These are phyloP conservation scores for Colletotrichum siamense DNA, from an alignment of 2,329 filamentous ascomycete species.

Conservation along the genomic window DNA sequence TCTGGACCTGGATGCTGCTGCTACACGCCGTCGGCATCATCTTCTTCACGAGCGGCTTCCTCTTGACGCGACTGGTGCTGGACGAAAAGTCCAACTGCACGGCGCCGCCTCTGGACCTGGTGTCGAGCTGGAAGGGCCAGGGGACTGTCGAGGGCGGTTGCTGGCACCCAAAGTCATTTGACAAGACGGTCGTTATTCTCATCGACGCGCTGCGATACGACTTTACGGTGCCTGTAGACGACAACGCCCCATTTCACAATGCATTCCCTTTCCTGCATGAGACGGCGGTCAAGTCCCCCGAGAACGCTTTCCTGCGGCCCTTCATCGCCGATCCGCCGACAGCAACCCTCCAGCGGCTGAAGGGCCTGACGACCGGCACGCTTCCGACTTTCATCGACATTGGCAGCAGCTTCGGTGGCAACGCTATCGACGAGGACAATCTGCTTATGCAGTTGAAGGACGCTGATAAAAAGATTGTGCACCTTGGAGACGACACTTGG, in stretches of 20 bases:
- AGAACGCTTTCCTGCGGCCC: slow-evolving; percentile 86
- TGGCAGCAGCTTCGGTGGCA: slow-evolving; percentile 94
- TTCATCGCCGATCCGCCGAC: slow-evolving; percentile 98
- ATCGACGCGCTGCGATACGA: slow-evolving; percentile 97
- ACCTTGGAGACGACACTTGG: slow-evolving; percentile 99
- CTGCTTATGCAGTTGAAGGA: slow-evolving; percentile 70
- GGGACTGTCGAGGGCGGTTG: slow-evolving; percentile 70
- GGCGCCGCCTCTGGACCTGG: slow-evolving; percentile 67
- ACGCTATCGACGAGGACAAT: slow-evolving; percentile 93
- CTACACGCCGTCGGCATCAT: slow-evolving; percentile 84
- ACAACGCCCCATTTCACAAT: slow-evolving; percentile 75
- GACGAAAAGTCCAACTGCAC: slow-evolving; percentile 77
- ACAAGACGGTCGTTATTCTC: slow-evolving; percentile 88
- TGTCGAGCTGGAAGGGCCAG: slow-evolving; percentile 41
- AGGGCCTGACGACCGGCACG: slow-evolving; percentile 93
- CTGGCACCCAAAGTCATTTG: slow-evolving; percentile 95
- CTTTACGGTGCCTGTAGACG: slow-evolving; percentile 83
- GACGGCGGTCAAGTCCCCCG: slow-evolving; percentile 73
- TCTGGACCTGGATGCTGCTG: slow-evolving; percentile 73
- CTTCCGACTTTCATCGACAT: slow-evolving; percentile 93
- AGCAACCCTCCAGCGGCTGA: slow-evolving; percentile 88
- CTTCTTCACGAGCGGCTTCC: slow-evolving; percentile 93
- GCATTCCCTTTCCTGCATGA: slow-evolving; percentile 88
- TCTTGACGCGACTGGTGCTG: slow-evolving; percentile 84
- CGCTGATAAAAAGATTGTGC: slow-evolving; percentile 77